Conservation (phyloP, 495 filamentous ascomycete species). For the Annulohypoxylon bovei region DNA sequence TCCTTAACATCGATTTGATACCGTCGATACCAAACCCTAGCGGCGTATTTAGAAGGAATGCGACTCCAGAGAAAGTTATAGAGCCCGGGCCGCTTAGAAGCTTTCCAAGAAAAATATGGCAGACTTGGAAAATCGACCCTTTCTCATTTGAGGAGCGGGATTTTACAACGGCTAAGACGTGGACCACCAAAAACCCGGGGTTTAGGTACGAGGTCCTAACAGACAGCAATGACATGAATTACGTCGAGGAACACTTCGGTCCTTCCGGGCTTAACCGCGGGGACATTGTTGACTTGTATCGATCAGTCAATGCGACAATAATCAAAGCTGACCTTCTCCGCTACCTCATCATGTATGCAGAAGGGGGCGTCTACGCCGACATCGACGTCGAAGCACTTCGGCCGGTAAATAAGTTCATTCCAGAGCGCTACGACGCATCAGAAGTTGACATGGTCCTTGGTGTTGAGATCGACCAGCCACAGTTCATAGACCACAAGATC, state of each 20-base stretch:
- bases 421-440: constrained; percentile 54
- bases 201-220: constrained; percentile 72
- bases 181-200: constrained; percentile 66
- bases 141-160: constrained; percentile 67
- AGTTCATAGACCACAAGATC: constrained; percentile 67
- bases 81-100: constrained; percentile 23
- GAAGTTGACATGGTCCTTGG: constrained; percentile 71
- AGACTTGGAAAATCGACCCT: constrained; percentile 72
- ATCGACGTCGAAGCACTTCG: constrained; percentile 66
- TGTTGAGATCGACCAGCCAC: constrained; percentile 72
- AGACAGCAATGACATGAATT: constrained; percentile 67
- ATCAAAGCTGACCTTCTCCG: constrained; percentile 70
- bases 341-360: constrained; percentile 65
- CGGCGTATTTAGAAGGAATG: constrained; percentile 21
- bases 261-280: constrained; percentile 65
- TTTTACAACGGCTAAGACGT: constrained; percentile 61
- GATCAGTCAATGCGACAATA: constrained; percentile 64
- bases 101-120: constrained; percentile 70
- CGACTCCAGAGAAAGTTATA: constrained; percentile 29
- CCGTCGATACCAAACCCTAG: constrained; percentile 17
- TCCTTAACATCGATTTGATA: constrained; percentile 55
- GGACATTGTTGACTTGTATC: constrained; percentile 69
- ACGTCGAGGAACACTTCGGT: constrained; percentile 68
- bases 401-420: constrained; percentile 61
- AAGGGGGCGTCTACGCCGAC: constrained; percentile 68